Base-by-base conservation (phyloP, 2,329 filamentous ascomycete species). In the Ophiocordyceps robertsii region DNA sequence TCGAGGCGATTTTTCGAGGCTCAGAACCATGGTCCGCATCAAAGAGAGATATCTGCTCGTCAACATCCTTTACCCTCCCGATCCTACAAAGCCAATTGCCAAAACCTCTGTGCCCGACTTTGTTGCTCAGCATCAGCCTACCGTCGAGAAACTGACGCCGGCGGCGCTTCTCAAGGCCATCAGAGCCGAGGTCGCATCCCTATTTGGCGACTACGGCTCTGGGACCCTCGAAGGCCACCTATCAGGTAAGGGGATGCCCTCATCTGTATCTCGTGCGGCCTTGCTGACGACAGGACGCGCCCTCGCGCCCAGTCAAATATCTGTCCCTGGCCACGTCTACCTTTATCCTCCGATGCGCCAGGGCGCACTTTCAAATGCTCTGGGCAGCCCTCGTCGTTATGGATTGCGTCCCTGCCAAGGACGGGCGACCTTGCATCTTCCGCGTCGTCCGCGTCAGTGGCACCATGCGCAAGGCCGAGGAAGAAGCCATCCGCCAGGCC, bases 1-100 rank as follows among this genome's bases (percentile, higher is more conserved):
- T 27, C 24, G 6, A 27, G 24, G 24, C 24, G 6, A 3, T 6
- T 27, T 29, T 16, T n/a, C 1, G 24, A 14, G 29, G 9, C 2
- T 8, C 10, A 8, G 7, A 19, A 37, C 37, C 33, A 95, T 98
- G 92, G 92, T 98, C 46, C 86, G 92, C 57, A 77, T 96, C 52
- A 98, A 98, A 65, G 84, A 95, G 63, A 82, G 92, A 54, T 98
- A 98, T 61, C 75, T 98, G 16, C 78, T 96, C n/a, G 77, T 96
- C 47, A 86, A 94, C 58, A 88, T 96, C 50, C 72, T 96, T 38
- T 95, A 95, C 55, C 87, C 89, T 0, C 72, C 78, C 7, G 66
- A 75, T 12, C 48, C 67, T 10, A 48, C 55, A 10, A 54, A 53
- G 46, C 47, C 19, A 19, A 4, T 56, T 38, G 49, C 53, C 46